Percentiles rank a stretch among this genome's conserved stretches.
Evolutionary conservation across 2,329 filamentous ascomycete genomes (phyloP).

Genomic region (Exophiala aquamarina): DNA sequence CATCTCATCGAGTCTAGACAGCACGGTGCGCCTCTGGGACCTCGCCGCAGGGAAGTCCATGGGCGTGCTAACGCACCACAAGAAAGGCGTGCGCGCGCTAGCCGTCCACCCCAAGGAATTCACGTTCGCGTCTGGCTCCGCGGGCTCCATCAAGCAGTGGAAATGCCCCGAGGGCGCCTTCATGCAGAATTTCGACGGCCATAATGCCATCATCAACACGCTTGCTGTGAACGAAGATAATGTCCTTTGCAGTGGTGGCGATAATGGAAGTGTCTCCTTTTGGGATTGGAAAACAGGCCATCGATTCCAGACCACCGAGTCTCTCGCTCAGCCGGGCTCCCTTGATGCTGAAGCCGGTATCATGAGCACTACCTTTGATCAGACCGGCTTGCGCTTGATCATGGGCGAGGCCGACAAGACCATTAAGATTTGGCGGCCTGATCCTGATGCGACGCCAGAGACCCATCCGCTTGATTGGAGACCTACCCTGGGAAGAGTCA

Average conservation of each 20-base stretch:
- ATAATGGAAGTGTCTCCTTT: slow-evolving; percentile 95
- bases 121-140: slow-evolving; percentile 90
- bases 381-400: slow-evolving; percentile 83
- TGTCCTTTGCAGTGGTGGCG: slow-evolving; percentile 89
- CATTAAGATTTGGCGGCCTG: slow-evolving; percentile 96
- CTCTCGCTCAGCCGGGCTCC: slow-evolving; percentile 88
- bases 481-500: slow-evolving; percentile 73
- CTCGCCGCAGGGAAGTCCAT: slow-evolving; percentile 94
- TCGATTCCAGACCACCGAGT: slow-evolving; percentile 85
- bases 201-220: slow-evolving; percentile 95
- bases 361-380: slow-evolving; percentile 91
- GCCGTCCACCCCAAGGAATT: slow-evolving; percentile 88
- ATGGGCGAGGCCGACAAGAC: slow-evolving; percentile 97
- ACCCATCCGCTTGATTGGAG: slow-evolving; percentile 92
- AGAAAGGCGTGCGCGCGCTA: slow-evolving; percentile 88
- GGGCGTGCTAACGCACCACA: slow-evolving; percentile 95
- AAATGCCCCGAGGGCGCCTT: slow-evolving; percentile 97
- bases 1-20: slow-evolving; percentile 88
- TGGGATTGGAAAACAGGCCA: slow-evolving; percentile 99
- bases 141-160: slow-evolving; percentile 97
- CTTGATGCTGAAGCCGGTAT: slow-evolving; percentile 92
- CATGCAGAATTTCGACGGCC: slow-evolving; percentile 98
- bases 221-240: slow-evolving; percentile 92
- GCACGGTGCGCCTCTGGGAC: slow-evolving; percentile 91
- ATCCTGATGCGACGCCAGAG: slow-evolving; percentile 86